Conservation (phyloP, 2,329 filamentous ascomycete genomes). For the Chlorencoelia australis region DNA sequence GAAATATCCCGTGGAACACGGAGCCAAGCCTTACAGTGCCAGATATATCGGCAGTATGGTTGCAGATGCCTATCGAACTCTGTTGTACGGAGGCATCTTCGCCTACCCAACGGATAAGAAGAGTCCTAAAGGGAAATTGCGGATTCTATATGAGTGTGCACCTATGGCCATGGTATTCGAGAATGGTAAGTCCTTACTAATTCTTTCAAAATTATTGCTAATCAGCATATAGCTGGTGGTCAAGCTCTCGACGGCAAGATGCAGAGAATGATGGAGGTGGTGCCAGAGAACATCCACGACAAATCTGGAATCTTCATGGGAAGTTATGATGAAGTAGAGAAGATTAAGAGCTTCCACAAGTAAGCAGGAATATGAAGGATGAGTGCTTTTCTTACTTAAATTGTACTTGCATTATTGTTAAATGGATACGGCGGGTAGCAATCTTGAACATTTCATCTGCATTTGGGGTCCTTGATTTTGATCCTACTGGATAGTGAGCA, state of each 20-base stretch:
- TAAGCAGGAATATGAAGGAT: constrained; percentile 3
- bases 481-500: too few species aligned
- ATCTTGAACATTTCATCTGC: too few species aligned
- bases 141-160: constrained; percentile 96
- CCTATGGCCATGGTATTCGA: constrained; percentile 99
- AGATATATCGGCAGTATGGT: constrained; percentile 98
- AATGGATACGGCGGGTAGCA: too few species aligned
- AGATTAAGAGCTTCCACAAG: constrained; percentile 55
- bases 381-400: too few species aligned
- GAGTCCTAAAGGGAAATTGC: constrained; percentile 94
- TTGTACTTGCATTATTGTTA: too few species aligned
- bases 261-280: constrained; percentile 79
- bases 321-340: constrained; percentile 89
- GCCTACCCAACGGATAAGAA: constrained; percentile 97
- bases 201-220: constrained; percentile 14
- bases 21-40: constrained; percentile 83
- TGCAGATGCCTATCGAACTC: constrained; percentile 89
- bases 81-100: constrained; percentile 94
- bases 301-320: constrained; percentile 93
- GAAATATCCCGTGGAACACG: constrained; percentile 61
- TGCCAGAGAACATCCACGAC: constrained; percentile 91
- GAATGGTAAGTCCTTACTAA: constrained; percentile 57
- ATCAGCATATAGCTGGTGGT: constrained; percentile 60
- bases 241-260: constrained; percentile 87
- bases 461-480: too few species aligned